phyloP scores from a whole-genome alignment of 208 protist species.

The Trypanosoma mega region DNA sequence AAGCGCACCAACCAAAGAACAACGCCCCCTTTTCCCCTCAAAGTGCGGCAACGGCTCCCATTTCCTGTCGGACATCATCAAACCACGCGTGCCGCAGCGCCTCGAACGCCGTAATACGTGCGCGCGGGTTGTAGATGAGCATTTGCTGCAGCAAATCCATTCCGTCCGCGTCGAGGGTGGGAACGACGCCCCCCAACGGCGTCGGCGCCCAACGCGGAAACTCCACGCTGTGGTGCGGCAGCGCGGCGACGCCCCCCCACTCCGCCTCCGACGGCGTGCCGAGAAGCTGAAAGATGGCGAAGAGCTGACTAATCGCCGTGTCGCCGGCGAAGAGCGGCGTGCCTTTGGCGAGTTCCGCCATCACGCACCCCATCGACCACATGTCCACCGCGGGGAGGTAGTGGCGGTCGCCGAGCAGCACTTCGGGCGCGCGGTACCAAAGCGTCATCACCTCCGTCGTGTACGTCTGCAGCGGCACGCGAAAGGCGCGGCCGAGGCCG shows the following conservation, averaged over 20 bases:
- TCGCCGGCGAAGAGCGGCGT: conserved; percentile 84
- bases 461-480: conserved; percentile 83
- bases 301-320: conserved; percentile 88
- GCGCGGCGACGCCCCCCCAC: conserved; percentile 70
- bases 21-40: too few species aligned
- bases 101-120: conserved; percentile 66
- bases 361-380: conserved; percentile 93
- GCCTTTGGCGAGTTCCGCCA: conserved; percentile 93
- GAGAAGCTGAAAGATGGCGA: conserved; percentile 88
- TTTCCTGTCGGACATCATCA: conserved; percentile 62
- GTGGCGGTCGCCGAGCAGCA: conserved; percentile 84
- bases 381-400: conserved; percentile 93
- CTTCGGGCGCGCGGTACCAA: conserved; percentile 94
- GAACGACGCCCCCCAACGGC: conserved; percentile 40
- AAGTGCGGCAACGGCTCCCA: too few species aligned
- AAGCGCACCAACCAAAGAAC: too few species aligned
- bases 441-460: conserved; percentile 93
- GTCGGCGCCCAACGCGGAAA: conserved; percentile 56
- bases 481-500: conserved; percentile 84
- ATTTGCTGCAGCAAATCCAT: conserved; percentile 63
- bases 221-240: conserved; percentile 71
- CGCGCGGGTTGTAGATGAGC: conserved; percentile 65
- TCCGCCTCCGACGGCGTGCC: conserved; percentile 91
- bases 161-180: conserved; percentile 55
- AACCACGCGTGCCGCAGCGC: conserved; percentile 83